Evolutionary conservation across 805 yeast species (phyloP), one percentile per base, ranked within the genome.

Genomic region (Phaffomyces thermotolerans): DNA sequence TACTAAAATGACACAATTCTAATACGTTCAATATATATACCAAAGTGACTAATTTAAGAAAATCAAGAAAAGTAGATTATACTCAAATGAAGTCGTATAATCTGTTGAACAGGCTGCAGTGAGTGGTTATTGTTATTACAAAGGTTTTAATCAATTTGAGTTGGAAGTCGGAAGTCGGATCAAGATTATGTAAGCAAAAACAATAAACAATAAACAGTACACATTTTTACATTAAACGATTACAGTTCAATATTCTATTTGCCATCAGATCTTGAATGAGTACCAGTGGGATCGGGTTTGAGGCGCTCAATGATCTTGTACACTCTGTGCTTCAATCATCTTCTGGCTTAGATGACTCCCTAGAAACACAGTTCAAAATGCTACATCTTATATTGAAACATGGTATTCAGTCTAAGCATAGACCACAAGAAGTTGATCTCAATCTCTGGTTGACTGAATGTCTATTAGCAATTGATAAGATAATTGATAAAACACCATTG

Each of bases 351-450:
- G 54, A 45, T n/a, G 51, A 50, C 25, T 47, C 54, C 4, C 48
- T 47, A 39, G 56, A 52, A 10, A 48, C 51, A 1, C 54, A 49
- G 41, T 46, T 50, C 34, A 48, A 47, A 31, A 45, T 49, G 22
- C 41, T 57, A 17, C 40, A 42, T 14, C 46, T 56, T 36, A 57
- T 57, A 37, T 42, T 57, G 23, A 47, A 46, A 20, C 54, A 50
- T 25, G 60, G 61, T 10, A 42, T 53, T 8, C 50, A 48, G 17
- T 47, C 48, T 7, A 45, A 41, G 3, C 41, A 34, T 14, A 39
- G 31, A 17, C 38, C 33, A 13, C 13, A 32, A 38, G 46, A 42
- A 3, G 40, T 27, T 3, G 34, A 44, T 10, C 42, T 44, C 12
- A 2, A 40, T 2, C 37, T 32, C 7, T 57, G 60, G 59, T 33